Base-by-base conservation (phyloP, 495 filamentous ascomycete genomes). In the Penicillium argentinense region DNA sequence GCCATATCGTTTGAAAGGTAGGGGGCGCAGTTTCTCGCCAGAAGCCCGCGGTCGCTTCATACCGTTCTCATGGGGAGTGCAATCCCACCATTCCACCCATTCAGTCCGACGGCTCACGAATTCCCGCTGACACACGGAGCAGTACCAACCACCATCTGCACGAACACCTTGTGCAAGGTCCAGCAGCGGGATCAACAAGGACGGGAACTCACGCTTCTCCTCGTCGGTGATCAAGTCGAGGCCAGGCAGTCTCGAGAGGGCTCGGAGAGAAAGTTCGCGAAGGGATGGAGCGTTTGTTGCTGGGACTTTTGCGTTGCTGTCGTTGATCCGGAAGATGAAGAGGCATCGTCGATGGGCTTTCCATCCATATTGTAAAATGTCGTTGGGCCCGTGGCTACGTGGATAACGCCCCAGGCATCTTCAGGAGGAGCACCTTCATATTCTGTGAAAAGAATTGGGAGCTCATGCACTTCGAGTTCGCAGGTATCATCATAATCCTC, bases 61-160 rank as follows among this genome's bases (percentile, higher is more conserved):
- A 11, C 72, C 72, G 42, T 69, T 75, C 52, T 75, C 72, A 42
- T 68, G 66, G 1, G 68, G 68, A 7, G 55, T 66, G 45, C 59
- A 70, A 50, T 80, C 74, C 82, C 83, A 88, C 79, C 84, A 89
- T 59, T 91, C 86, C 38, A 87, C 74, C 87, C 87, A 91, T 52
- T 86, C 75, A 0, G 83, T 71, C 9, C 83, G 63, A 27, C 79
- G 73, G 24, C 85, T 64, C 17, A 85, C 71, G 34, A 79, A 85
- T n/a, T 64, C 62, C 17, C 70, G 65, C 27, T 72, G 56, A 45
- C 86, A 90, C 0, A 82, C 65, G 0, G 83, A 81, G 65, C 86
- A 90, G 22, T 54, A 57, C 41, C 76, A 64, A 1, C 76, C 77
- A 7, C 82, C 83, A 0, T 58, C 66, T 32, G 69, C 66, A 12